These are phyloP conservation scores for Coemansia sp. DNA, from an alignment of 192 early-diverging fungal genomes.

Conservation along the genomic window DNA sequence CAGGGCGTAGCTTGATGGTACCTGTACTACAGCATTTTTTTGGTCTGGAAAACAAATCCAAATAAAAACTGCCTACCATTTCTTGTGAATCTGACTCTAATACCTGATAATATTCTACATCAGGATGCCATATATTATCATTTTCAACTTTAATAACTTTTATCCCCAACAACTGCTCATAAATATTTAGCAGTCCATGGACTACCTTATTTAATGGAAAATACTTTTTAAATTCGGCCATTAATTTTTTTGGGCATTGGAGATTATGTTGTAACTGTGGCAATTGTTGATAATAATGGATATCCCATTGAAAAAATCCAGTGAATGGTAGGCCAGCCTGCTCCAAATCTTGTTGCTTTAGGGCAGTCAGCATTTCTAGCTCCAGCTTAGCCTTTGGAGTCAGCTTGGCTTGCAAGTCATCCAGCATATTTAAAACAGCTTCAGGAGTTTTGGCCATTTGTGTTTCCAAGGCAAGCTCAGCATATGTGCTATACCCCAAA, in stretches of 20 bases:
- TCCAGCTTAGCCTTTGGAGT: constrained; percentile 54
- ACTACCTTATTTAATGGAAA: constrained; percentile 57
- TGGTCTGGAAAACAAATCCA: constrained; percentile 67
- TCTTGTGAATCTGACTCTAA: constrained; percentile 56
- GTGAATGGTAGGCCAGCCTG: no score
- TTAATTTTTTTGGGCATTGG: constrained; percentile 59
- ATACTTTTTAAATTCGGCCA: constrained; percentile 69
- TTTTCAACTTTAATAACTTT: constrained; percentile 59
- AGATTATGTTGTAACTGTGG: no score
- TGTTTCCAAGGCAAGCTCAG: constrained; percentile 59
- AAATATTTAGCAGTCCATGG: constrained; percentile 64
- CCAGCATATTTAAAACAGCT: constrained; percentile 60
- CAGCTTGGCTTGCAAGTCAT: constrained; percentile 54
- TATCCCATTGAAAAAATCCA: no score
- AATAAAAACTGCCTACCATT: constrained; percentile 64
- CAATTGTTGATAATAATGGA: no score
- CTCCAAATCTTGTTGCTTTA: constrained; percentile 54
- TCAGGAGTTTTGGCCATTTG: constrained; percentile 74
- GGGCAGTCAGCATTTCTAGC: constrained; percentile 50
- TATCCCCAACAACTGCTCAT: constrained; percentile 62
- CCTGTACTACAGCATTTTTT: no score
- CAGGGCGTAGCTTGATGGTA: no score
- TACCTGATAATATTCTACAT: constrained; percentile 67
- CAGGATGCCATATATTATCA: constrained; percentile 64
- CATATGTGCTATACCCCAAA: constrained; percentile 65